phyloP scores from a whole-genome alignment of 1,284 basidiomycete genomes.

The Heliocybe sulcata region DNA sequence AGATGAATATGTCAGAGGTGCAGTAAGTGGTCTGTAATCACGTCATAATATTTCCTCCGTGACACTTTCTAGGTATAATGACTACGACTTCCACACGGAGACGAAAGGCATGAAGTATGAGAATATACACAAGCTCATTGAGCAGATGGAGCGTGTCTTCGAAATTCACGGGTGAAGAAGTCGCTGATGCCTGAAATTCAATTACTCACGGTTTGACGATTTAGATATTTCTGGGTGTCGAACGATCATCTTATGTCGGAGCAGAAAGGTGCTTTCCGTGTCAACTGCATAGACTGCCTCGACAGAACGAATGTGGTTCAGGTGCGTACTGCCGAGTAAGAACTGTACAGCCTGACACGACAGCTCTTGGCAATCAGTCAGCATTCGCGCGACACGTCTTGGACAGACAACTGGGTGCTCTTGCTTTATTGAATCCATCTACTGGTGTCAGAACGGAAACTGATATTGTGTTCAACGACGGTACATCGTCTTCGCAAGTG shows the following conservation, averaged over 20 bases:
- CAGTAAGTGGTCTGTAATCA: slow-evolving; percentile 32
- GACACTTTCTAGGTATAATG: slow-evolving; percentile 35
- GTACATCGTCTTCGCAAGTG: slow-evolving; percentile 30
- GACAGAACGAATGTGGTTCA: slow-evolving; percentile 91
- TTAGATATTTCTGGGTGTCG: slow-evolving; percentile 82
- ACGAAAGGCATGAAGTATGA: slow-evolving; percentile 94
- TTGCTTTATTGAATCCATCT: slow-evolving; percentile 59
- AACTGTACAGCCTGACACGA: neutral
- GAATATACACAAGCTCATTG: slow-evolving; percentile 79
- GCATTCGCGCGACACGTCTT: slow-evolving; percentile 85
- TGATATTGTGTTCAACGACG: slow-evolving; percentile 83
- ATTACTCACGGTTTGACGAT: neutral
- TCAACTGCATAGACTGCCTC: slow-evolving; percentile 91
- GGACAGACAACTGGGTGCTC: slow-evolving; percentile 73
- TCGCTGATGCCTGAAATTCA: neutral
- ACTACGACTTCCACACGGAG: slow-evolving; percentile 90
- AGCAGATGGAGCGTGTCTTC: slow-evolving; percentile 66
- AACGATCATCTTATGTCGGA: slow-evolving; percentile 65
- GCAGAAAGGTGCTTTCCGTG: slow-evolving; percentile 81
- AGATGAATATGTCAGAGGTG: slow-evolving; percentile 56
- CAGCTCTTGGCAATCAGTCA: slow-evolving; percentile 42
- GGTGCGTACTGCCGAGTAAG: slow-evolving; percentile 27
- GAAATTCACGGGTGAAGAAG: slow-evolving; percentile 62
- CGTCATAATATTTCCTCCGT: neutral
- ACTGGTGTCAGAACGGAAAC: slow-evolving; percentile 45